Evolutionary conservation across 345 rosid genomes (phyloP), one percentile per base, ranked within the genome.

Genomic region (Salix caprea): DNA sequence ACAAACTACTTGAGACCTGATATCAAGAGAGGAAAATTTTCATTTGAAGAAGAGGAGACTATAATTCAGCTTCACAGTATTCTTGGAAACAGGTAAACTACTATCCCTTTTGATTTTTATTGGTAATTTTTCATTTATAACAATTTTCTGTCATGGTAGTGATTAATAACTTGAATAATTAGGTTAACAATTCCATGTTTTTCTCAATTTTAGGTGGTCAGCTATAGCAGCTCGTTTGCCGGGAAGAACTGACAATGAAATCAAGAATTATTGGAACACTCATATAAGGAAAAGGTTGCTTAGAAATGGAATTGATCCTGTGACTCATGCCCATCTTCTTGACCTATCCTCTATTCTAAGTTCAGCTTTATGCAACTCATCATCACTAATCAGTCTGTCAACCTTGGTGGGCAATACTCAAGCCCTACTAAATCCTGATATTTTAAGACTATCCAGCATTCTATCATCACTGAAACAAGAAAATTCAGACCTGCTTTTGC

Each of bases 181-280:
- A 56, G 24, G 61, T 11, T 56, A 56, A 56, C 5, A 56, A 56
- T 11, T 8, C 21, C 46, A 40, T 7, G 4, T 21, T 56, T 70
- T 42, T 18, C n/a, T 46, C 76, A 76, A 54, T 40, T 50, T 74
- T 77, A 96, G 99, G 87, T 96, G 99, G 99, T 93, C 98, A 2
- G 98, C 96, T 6, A 96, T 96, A 83, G 99, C 98, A 28, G 94
- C 91, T 84, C 93, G 97, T n/a, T 84, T 96, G 82, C 99, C 98
- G 0, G 99, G 99, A 74, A 89, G 99, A 79, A 93, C 98, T 1
- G 99, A 96, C 73, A 96, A 96, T 44, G 98, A 96, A 83, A 91
- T 96, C 74, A 96, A 96, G 85, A 96, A 96, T 74, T 90, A 88
- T 73, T 96, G 99, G 99, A 93, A 96, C 87, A 96, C 99, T 32